Percentiles rank a stretch among this genome's conserved stretches.
Conservation (phyloP, 2,329 filamentous ascomycete species). For the Fusarium tjaetaba region DNA sequence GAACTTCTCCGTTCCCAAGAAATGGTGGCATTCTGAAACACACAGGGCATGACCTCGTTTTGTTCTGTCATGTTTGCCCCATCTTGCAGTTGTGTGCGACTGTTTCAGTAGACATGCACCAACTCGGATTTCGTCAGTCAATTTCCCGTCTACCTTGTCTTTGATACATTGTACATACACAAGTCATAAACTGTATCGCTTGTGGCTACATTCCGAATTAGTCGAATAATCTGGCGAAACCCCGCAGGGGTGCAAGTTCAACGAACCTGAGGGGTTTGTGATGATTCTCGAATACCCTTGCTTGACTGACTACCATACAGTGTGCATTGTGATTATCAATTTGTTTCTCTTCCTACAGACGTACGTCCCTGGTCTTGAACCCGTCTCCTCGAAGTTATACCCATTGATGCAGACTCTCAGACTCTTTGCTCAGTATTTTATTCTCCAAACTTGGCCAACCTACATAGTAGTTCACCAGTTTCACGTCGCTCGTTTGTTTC, state of each 20-base stretch:
- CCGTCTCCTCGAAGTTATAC: background rate
- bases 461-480: background rate
- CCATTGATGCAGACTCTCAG: background rate
- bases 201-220: slow-evolving; percentile 15
- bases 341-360: background rate
- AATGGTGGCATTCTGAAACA: slow-evolving; percentile 15
- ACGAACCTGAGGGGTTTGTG: slow-evolving; percentile 41
- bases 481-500: background rate
- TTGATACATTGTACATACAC: slow-evolving; percentile 3
- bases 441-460: background rate
- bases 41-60: background rate
- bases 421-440: background rate
- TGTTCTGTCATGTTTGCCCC: slow-evolving; percentile 12
- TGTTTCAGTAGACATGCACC: background rate
- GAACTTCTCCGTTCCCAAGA: slow-evolving; percentile 26
- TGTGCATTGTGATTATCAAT: background rate
- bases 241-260: slow-evolving; percentile 31
- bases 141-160: slow-evolving; percentile 3
- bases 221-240: slow-evolving; percentile 6
- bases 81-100: background rate
- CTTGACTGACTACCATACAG: background rate
- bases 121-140: background rate
- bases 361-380: background rate
- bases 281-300: background rate
- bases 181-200: slow-evolving; percentile 24